Conservation (phyloP, 2,329 filamentous ascomycete genomes). For the Paecilomyces niveus region DNA sequence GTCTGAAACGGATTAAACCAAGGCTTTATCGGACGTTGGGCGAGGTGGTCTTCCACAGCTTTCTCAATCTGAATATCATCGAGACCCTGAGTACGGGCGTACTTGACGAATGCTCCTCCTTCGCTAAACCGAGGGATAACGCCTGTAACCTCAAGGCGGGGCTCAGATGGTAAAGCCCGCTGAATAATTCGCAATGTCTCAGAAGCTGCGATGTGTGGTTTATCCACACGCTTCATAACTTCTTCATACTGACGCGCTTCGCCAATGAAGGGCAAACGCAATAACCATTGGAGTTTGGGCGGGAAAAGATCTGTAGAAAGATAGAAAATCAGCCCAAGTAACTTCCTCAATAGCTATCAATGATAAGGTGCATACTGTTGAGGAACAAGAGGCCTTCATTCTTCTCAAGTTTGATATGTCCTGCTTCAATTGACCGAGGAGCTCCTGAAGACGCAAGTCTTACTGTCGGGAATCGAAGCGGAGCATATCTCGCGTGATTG, state of each 20-base stretch:
- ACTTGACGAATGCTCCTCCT: slow-evolving; percentile 89
- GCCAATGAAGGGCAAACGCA: slow-evolving; percentile 45
- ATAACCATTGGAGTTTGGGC: slow-evolving; percentile 60
- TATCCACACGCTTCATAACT: slow-evolving; percentile 46
- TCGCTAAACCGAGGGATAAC: slow-evolving; percentile 82
- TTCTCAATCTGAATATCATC: slow-evolving; percentile 52
- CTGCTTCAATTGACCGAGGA: slow-evolving; percentile 24
- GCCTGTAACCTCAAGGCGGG: slow-evolving; percentile 66
- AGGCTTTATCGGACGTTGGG: slow-evolving; percentile 66
- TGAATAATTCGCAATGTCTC: slow-evolving; percentile 51
- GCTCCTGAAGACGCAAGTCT: background rate
- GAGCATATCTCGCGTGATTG: background rate
- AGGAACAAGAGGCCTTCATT: slow-evolving; percentile 86
- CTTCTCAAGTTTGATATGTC: slow-evolving; percentile 69
- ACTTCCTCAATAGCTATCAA: background rate
- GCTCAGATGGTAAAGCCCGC: slow-evolving; percentile 55
- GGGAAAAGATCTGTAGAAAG: slow-evolving; percentile 67
- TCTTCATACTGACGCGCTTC: slow-evolving; percentile 40
- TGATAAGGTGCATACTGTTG: slow-evolving; percentile 56
- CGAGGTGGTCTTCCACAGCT: slow-evolving; percentile 56
- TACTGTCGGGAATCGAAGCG: background rate
- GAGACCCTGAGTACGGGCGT: slow-evolving; percentile 49
- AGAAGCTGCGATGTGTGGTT: slow-evolving; percentile 44
- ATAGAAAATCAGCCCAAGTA: background rate
- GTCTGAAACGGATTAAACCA: slow-evolving; percentile 81